Conservation (phyloP, 306 rosid genomes). For the Vigna nakashimae region DNA sequence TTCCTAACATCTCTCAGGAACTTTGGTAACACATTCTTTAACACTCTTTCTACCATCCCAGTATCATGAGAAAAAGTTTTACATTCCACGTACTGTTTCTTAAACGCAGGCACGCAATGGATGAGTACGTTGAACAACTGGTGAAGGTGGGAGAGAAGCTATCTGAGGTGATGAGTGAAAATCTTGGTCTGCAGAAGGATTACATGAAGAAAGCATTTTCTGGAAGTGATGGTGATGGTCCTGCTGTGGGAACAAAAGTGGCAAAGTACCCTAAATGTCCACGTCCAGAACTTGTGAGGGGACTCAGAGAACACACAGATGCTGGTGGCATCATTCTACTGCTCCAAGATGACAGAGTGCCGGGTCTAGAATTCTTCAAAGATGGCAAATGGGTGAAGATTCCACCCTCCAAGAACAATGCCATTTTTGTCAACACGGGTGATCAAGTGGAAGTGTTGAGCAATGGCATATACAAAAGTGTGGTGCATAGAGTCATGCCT, state of each 20-base stretch:
- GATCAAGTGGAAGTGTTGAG: slow-evolving; percentile 75
- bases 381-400: slow-evolving; percentile 73
- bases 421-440: slow-evolving; percentile 80
- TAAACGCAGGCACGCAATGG: slow-evolving; percentile 8
- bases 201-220: slow-evolving; percentile 59
- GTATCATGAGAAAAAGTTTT: too few relatives aligned
- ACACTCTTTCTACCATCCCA: too few relatives aligned
- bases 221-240: slow-evolving; percentile 48
- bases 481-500: slow-evolving; percentile 71
- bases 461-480: slow-evolving; percentile 62
- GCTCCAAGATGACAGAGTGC: slow-evolving; percentile 75
- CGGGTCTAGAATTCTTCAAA: slow-evolving; percentile 61
- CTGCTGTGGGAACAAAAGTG: slow-evolving; percentile 79
- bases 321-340: slow-evolving; percentile 36
- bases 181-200: slow-evolving; percentile 61
- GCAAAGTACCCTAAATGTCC: slow-evolving; percentile 73
- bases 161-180: slow-evolving; percentile 49
- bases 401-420: slow-evolving; percentile 73
- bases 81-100: too few relatives aligned
- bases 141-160: slow-evolving; percentile 11
- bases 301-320: slow-evolving; percentile 68
- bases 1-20: slow-evolving; percentile 58
- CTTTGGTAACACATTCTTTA: slow-evolving; percentile 54
- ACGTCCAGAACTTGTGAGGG: slow-evolving; percentile 56
- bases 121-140: slow-evolving; percentile 17